phyloP scores from a whole-genome alignment of 495 filamentous ascomycete genomes.

The Trichoderma gamsii region DNA sequence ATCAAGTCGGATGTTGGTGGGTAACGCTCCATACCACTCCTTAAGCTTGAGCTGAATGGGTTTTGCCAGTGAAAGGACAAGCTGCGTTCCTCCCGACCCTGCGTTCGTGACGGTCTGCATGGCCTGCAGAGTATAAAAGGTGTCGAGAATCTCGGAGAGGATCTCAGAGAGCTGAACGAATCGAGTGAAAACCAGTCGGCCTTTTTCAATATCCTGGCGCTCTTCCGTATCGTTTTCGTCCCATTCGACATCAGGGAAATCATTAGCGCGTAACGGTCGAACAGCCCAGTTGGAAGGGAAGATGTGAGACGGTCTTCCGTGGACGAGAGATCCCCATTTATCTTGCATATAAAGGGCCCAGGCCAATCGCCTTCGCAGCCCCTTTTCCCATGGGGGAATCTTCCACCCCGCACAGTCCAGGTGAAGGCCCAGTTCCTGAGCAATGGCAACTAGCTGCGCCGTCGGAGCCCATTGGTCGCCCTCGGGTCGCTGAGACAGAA shows the following conservation, averaged over 20 bases:
- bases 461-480: conserved; percentile 58
- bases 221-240: conserved; percentile 53
- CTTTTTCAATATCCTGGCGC: conserved; percentile 59
- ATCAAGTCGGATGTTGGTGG: conserved; percentile 62
- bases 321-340: conserved; percentile 65
- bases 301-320: conserved; percentile 65
- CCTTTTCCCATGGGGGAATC: conserved; percentile 66
- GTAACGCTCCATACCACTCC: conserved; percentile 69
- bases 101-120: conserved; percentile 43
- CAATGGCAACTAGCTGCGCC: conserved; percentile 61
- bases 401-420: conserved; percentile 64
- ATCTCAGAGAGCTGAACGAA: conserved; percentile 72
- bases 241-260: conserved; percentile 56
- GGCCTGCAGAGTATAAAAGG: conserved; percentile 70
- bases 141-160: conserved; percentile 69
- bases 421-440: conserved; percentile 64
- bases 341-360: conserved; percentile 75
- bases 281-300: conserved; percentile 60
- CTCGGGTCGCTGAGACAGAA: conserved; percentile 64
- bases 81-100: conserved; percentile 50
- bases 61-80: conserved; percentile 69
- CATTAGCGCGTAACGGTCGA: conserved; percentile 46
- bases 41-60: conserved; percentile 77
- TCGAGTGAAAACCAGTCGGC: conserved; percentile 61
- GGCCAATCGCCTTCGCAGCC: conserved; percentile 60